Base-by-base conservation (phyloP, 192 early-diverging fungal species). In the Backusella liffmaniae region DNA sequence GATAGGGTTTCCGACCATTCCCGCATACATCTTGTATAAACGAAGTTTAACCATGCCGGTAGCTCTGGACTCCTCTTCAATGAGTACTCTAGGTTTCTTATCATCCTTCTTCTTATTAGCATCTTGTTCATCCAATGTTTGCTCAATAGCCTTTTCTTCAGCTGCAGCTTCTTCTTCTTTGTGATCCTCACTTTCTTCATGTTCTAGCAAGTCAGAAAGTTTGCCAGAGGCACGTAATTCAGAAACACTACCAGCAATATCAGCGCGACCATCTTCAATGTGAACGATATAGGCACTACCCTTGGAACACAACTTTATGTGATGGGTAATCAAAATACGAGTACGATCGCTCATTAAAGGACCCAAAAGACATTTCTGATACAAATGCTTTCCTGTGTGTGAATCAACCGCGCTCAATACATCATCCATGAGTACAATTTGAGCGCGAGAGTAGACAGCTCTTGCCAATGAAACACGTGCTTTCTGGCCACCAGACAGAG, bases 321-420 rank as follows among this genome's bases (percentile, higher is more conserved):
- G 91, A 77, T 97, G 97, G 0, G 95, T 95, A 35, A 97, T 95
- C 15, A 98, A 85, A 12, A 98, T 78, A 18, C 91, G 79, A 6
- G 97, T 97, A 9, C 94, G 86, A 41, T 88, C 89, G 3, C 76
- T 80, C 88, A 98, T 87, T 29, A 95, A 80, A 6, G 74, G 71
- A 32, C 75, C 74, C 41, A 73, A 78, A 93, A 98, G 74, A 72
- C 94, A 94, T 53, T 90, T 80, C 10, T 86, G 81, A 37, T 95
- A 87, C n/a, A 98, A 86, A 73, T 93, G 92, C 29, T 90, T 87
- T n/a, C 91, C 95, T 18, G 96, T 97, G 41, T 95, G 94, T 7
- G 94, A 91, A 79, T 99, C 98, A 0, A 99, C 96, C 6, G 97
- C 96, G 1, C 93, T 94, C 41, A 98, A 86, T 51, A 90, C 92